These are phyloP conservation scores for Calonectria multiphialidica DNA, from an alignment of 2,329 filamentous ascomycete species.

Conservation along the genomic window DNA sequence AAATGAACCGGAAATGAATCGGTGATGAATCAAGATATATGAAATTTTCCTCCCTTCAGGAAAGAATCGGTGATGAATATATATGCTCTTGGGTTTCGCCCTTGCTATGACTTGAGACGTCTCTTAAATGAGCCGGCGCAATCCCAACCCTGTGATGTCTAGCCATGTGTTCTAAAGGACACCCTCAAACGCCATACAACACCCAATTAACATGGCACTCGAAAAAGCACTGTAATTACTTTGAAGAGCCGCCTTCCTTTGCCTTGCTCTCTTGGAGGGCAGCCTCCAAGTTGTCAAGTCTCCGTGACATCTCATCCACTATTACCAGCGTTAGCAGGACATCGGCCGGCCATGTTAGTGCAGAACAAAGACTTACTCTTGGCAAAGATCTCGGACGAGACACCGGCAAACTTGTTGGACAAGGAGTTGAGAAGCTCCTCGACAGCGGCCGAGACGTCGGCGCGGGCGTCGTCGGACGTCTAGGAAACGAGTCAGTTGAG, in stretches of 20 bases:
- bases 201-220: background rate
- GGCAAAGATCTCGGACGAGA: slow-evolving; percentile 88
- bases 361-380: slow-evolving; percentile 74
- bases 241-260: slow-evolving; percentile 53
- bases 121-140: slow-evolving; percentile 19
- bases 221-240: slow-evolving; percentile 40
- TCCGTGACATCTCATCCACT: slow-evolving; percentile 96
- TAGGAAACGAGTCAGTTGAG: slow-evolving; percentile 40
- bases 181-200: slow-evolving; percentile 31
- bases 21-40: slow-evolving; percentile 26
- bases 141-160: slow-evolving; percentile 27
- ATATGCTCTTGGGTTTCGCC: slow-evolving; percentile 35
- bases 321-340: slow-evolving; percentile 27
- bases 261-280: slow-evolving; percentile 72
- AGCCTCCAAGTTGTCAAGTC: slow-evolving; percentile 85
- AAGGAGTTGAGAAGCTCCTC: slow-evolving; percentile 89
- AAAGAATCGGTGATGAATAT: slow-evolving; percentile 25
- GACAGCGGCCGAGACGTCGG: slow-evolving; percentile 81
- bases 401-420: slow-evolving; percentile 85
- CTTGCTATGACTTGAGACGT: slow-evolving; percentile 32
- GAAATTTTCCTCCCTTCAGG: too few species aligned
- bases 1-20: slow-evolving; percentile 20
- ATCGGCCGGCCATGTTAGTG: background rate
- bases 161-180: slow-evolving; percentile 26
- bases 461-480: slow-evolving; percentile 61